phyloP scores from a whole-genome alignment of 306 rosid species.

The Malus sieversii region DNA sequence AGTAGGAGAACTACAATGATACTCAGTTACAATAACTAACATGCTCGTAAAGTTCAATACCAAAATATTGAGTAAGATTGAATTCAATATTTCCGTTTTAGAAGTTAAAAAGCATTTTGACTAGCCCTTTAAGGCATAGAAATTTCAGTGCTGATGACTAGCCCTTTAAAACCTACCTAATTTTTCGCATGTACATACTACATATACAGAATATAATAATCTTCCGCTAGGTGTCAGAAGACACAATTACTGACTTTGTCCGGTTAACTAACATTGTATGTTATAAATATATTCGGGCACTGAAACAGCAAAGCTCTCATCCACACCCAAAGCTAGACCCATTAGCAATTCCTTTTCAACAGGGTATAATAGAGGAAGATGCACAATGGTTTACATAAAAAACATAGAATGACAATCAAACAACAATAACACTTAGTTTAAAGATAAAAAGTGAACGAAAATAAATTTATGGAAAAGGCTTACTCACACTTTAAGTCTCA shows the following conservation, averaged over 20 bases:
- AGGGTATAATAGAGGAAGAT: not conserved
- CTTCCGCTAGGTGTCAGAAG: not conserved
- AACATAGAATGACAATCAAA: not conserved
- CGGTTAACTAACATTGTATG: not conserved
- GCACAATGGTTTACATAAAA: not conserved
- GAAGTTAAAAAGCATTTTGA: not conserved
- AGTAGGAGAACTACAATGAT: not conserved
- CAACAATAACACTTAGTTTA: not conserved
- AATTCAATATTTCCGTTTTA: not conserved
- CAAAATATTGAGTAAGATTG: not conserved
- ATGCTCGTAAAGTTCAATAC: not conserved
- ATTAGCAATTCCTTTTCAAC: not conserved
- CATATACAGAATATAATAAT: not conserved
- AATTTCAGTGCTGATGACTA: not conserved
- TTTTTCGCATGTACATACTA: not conserved
- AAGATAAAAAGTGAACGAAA: not conserved
- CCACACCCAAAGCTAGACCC: not conserved
- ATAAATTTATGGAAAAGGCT: not conserved
- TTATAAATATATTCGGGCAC: not conserved
- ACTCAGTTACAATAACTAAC: not conserved
- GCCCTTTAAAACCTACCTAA: not conserved
- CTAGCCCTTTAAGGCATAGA: not conserved
- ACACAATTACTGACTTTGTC: not conserved
- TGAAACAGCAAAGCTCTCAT: not conserved
- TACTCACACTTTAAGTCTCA: conserved; percentile 94